Evolutionary conservation across 2,329 filamentous ascomycete species (phyloP).

Genomic region (Emmonsiellopsis sp.): DNA sequence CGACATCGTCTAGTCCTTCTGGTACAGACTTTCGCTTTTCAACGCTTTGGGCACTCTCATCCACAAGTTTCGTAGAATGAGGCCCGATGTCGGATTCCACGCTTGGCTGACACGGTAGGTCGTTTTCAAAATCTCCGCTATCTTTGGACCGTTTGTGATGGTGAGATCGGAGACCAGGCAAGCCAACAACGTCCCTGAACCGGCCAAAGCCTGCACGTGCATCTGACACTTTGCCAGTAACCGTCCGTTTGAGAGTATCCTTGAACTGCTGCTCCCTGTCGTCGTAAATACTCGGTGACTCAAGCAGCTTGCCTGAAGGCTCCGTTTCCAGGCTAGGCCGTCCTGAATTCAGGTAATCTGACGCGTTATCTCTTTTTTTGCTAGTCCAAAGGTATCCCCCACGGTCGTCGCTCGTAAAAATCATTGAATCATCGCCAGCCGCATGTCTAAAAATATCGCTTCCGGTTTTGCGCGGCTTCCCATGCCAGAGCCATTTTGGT

Average conservation of each 20-base stretch:
- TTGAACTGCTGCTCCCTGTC: constrained; percentile 42
- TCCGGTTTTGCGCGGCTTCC: constrained; percentile 63
- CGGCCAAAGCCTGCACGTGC: constrained; percentile 72
- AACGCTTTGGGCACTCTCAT: neutral
- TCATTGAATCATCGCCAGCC: constrained; percentile 29
- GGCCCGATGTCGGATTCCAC: constrained; percentile 22
- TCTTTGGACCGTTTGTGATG: constrained; percentile 30
- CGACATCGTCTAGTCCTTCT: neutral
- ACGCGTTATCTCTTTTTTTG: constrained; percentile 24
- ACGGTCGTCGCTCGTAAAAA: constrained; percentile 37
- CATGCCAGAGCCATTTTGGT: constrained; percentile 89
- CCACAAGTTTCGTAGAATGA: neutral
- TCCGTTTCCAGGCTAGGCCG: constrained; percentile 22
- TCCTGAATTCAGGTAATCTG: constrained; percentile 29
- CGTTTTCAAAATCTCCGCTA: constrained; percentile 19
- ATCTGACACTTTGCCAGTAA: constrained; percentile 69
- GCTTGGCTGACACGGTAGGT: constrained; percentile 18
- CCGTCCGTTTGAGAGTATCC: constrained; percentile 65
- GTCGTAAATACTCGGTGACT: constrained; percentile 18
- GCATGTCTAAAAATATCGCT: constrained; percentile 22
- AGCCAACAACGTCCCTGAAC: constrained; percentile 74
- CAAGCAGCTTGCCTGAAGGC: constrained; percentile 21
- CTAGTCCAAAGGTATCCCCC: constrained; percentile 38
- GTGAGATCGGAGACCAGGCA: constrained; percentile 30
- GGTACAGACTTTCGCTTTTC: neutral